Evolutionary conservation across 106 monocot species (phyloP).

Genomic region (Allium sativum): DNA sequence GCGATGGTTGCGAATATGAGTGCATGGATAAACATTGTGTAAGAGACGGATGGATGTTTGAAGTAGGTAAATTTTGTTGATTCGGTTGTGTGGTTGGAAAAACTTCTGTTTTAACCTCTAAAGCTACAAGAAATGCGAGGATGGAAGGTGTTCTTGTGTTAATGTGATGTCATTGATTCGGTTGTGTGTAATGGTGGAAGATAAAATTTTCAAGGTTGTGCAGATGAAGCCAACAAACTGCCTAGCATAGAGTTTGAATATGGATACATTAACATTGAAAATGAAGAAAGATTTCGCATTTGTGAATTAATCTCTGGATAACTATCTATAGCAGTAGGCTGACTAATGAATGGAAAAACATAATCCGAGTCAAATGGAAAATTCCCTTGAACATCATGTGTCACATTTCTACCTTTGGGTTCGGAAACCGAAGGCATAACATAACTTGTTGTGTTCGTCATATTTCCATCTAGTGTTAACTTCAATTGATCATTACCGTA

Average conservation of each 20-base stretch:
- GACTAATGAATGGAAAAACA: conserved; percentile 36
- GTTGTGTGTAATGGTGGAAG: conserved; percentile 39
- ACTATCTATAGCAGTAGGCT: conserved; percentile 35
- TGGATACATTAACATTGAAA: conserved; percentile 62
- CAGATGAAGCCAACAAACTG: conserved; percentile 39
- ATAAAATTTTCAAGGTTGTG: conserved; percentile 55
- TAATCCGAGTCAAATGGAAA: conserved; percentile 55
- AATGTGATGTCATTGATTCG: conserved; percentile 60
- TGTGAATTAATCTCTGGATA: conserved; percentile 43
- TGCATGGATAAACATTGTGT: conserved; percentile 68
- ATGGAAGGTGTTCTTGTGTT: conserved; percentile 47
- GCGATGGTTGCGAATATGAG: conserved; percentile 69
- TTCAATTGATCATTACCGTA: conserved; percentile 40
- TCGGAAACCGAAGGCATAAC: conserved; percentile 54
- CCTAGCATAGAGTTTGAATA: conserved; percentile 49
- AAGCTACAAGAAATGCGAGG: conserved; percentile 38
- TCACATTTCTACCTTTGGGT: conserved; percentile 34
- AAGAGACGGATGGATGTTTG: conserved; percentile 33
- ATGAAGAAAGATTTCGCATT: conserved; percentile 56
- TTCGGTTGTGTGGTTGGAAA: conserved; percentile 36
- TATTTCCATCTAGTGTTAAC: conserved; percentile 32
- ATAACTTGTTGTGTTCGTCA: conserved; percentile 22
- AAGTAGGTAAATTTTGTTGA: conserved; percentile 25
- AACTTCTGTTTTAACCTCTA: conserved; percentile 49
- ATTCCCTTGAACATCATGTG: conserved; percentile 37